Evolutionary conservation across 129 eudicot genomes (phyloP).

Genomic region (Flaveria sonorensis): DNA sequence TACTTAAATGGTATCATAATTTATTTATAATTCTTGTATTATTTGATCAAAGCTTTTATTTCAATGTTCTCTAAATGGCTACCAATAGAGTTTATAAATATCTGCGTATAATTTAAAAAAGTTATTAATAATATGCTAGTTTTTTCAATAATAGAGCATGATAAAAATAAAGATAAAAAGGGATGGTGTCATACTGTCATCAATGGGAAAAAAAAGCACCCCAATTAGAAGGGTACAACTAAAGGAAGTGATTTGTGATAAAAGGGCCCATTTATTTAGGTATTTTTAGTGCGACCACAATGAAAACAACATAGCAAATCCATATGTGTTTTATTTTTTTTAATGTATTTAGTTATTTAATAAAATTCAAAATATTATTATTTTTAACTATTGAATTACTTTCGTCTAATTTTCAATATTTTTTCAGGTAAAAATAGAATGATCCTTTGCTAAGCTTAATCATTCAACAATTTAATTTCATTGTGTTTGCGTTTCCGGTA

Average conservation of each 20-base stretch:
- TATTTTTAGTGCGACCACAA: constrained; percentile 44
- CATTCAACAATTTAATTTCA: too few species aligned
- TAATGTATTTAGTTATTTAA: background rate
- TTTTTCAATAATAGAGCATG: constrained; percentile 26
- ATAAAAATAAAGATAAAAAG: constrained; percentile 32
- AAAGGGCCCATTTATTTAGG: constrained; percentile 46
- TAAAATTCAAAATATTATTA: background rate
- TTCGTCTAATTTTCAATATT: too few species aligned
- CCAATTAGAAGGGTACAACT: constrained; percentile 23
- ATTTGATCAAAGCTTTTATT: background rate
- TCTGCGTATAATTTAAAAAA: background rate
- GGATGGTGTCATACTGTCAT: constrained; percentile 36
- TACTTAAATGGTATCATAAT: background rate
- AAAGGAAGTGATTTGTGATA: constrained; percentile 31
- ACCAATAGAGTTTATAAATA: background rate
- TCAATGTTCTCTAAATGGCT: background rate
- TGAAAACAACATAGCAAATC: constrained; percentile 33
- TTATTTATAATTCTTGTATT: background rate
- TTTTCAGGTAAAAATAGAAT: too few species aligned
- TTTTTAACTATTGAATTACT: background rate
- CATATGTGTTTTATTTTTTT: background rate
- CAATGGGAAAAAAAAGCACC: constrained; percentile 39
- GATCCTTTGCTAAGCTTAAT: too few species aligned
- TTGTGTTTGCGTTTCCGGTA: too few species aligned
- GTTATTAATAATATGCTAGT: background rate